Conservation (phyloP, 305 asterid species). For the Solanum hybrid region DNA sequence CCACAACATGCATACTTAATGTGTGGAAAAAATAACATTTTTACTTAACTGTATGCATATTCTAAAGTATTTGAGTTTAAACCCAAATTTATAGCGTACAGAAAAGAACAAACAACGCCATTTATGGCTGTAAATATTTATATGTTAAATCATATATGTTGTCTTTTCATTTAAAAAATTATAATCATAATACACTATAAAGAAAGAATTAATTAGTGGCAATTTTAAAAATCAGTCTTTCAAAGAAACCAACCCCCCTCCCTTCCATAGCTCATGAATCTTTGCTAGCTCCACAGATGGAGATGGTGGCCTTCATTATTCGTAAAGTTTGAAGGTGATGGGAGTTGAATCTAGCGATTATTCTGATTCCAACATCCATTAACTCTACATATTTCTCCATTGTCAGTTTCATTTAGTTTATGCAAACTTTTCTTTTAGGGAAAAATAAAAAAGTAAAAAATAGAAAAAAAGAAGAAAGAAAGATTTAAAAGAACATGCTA, state of each 20-base stretch:
- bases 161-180: neutral
- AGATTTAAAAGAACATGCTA: neutral
- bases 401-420: neutral
- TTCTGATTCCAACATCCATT: neutral
- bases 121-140: neutral
- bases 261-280: neutral
- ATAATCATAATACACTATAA: neutral
- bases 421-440: neutral
- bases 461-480: neutral
- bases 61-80: neutral
- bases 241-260: neutral
- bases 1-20: neutral
- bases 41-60: neutral
- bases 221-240: neutral
- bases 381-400: neutral
- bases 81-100: neutral
- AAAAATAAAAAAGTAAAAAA: neutral
- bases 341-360: neutral
- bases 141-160: neutral
- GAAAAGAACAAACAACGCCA: neutral
- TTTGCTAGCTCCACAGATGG: neutral
- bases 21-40: neutral
- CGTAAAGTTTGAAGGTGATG: neutral
- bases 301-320: neutral
- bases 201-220: neutral